Base-by-base conservation (phyloP, 805 yeast genomes). In the Pichia heedii region DNA sequence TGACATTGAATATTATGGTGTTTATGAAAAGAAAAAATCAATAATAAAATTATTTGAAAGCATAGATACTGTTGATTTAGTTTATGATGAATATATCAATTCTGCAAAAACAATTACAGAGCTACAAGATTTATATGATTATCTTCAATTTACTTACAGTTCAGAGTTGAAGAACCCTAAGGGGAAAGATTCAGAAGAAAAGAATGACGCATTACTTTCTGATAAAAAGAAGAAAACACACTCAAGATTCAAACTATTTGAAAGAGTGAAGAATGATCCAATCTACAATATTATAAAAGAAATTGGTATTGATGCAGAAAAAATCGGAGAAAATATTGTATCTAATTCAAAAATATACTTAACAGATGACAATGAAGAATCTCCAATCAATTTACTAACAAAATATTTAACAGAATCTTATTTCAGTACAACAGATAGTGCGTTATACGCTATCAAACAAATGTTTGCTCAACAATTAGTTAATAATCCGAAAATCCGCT, bases 1-100 rank as follows among this genome's bases (percentile, higher is more conserved):
- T 42, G 97, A 90, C 61, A 72, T 88, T 50, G 96, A 87, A 52
- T 93, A 79, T 61, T 96, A 88, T 60, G 81, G 95, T 16, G 66
- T 90, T 26, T 68, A 83, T 45, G 86, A 83, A 49, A 89, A 87
- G 66, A 76, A 81, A 57, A 69, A 71, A 40, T 48, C 55, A 2
- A 77, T 84, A 22, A 73, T 73, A 46, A 74, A 73, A 42, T 67
- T 84, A 43, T 74, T 75, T 38, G 66, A 72, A 20, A 63, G 74
- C 15, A 61, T 87, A 45, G 66, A 67, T n/a, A 59, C 73, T 11
- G 73, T 72, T 40, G 95, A 85, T 58, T 67, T 74, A 22, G 64
- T 77, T 19, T 70, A 73, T 41, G 74, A 71, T 29, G 82, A 77
- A 41, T 75, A 74, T 45, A 69, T 83, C 39, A 46, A 61, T 22